Base-by-base conservation (phyloP, 2,329 filamentous ascomycete species). In the Dothideomycetes sp. region DNA sequence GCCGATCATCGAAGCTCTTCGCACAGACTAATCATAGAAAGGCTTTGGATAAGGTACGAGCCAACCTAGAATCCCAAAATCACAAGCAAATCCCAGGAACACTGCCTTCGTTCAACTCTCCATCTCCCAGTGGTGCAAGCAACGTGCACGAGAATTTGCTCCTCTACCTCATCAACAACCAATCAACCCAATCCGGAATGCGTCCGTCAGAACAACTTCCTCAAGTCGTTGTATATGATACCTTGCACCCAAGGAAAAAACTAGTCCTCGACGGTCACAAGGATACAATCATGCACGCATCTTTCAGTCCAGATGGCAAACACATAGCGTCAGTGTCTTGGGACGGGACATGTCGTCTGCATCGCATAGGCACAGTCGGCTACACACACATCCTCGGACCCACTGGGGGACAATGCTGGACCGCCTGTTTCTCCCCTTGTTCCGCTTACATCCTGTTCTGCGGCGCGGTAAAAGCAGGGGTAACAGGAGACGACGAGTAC, bases 371-470 rank as follows among this genome's bases (percentile, higher is more conserved):
- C 2, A 29, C 24, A 22, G 34, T 24, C 7, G 34, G 29, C 4
- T 37, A 25, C 10, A 37, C 28, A 11, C 34, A 37, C 7, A 17
- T 37, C 24, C 28, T 37, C 9, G 34, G 34, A 15, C 34, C 34
- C 9, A 37, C 24, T n/a, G 34, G 34, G 12, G 34, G 34, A 4
- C 34, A 37, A 20, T 37, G 34, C 4, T 29, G 24, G 24, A 20
- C 13, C 9, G 34, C 24, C 20, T 24, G 17, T 8, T 37, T 24
- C 24, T 37, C 34, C 3, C 34, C 34, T 1, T 24, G 29, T 11
- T 37, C 34, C 4, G 24, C 12, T 3, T 13, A 37, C 22, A 4
- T 37, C 3, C 4, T 37, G 7, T 9, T 37, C 9, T 29, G 12
- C 11, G 34, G 34, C 4, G 29, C 16, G 17, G n/a, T n/a, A 4